phyloP scores from a whole-genome alignment of 2,329 filamentous ascomycete species.

The Zalaria sp. region DNA sequence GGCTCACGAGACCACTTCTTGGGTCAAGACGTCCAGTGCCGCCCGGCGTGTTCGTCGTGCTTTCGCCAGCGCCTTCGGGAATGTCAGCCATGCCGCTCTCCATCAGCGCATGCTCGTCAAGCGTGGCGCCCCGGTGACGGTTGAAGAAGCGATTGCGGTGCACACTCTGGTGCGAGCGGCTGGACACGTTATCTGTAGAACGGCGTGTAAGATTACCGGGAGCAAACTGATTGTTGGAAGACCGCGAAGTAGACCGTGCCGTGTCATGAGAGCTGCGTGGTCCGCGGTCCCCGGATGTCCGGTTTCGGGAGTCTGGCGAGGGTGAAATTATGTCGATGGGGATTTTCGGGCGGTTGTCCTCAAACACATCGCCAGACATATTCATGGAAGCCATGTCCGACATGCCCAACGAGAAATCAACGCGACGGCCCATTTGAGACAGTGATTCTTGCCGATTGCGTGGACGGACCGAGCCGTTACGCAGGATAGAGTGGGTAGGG shows the following conservation, averaged over 20 bases:
- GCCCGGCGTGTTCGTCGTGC: background rate
- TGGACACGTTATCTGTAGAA: constrained; percentile 11
- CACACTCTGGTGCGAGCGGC: constrained; percentile 22
- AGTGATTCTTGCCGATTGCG: constrained; percentile 43
- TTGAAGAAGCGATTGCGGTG: constrained; percentile 51
- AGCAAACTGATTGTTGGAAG: constrained; percentile 4
- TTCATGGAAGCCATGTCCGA: constrained; percentile 42
- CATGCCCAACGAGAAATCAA: constrained; percentile 60
- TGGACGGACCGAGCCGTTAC: constrained; percentile 6
- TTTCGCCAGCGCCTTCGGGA: constrained; percentile 13
- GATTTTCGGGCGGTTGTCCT: constrained; percentile 33
- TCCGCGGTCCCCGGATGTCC: constrained; percentile 14
- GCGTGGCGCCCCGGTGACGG: constrained; percentile 17
- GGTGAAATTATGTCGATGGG: constrained; percentile 22
- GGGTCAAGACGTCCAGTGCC: constrained; percentile 13
- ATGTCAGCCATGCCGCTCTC: constrained; percentile 23
- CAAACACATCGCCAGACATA: constrained; percentile 50
- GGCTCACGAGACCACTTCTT: constrained; percentile 16
- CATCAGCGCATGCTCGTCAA: constrained; percentile 16
- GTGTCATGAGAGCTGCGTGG: constrained; percentile 11
- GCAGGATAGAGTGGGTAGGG: constrained; percentile 5
- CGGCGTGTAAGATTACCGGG: constrained; percentile 15
- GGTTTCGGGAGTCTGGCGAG: constrained; percentile 16
- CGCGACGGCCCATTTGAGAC: constrained; percentile 44
- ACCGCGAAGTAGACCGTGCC: constrained; percentile 12